Evolutionary conservation across 805 yeast species (phyloP), one percentile per base, ranked within the genome.

Genomic region (Barnettozyma sp.): DNA sequence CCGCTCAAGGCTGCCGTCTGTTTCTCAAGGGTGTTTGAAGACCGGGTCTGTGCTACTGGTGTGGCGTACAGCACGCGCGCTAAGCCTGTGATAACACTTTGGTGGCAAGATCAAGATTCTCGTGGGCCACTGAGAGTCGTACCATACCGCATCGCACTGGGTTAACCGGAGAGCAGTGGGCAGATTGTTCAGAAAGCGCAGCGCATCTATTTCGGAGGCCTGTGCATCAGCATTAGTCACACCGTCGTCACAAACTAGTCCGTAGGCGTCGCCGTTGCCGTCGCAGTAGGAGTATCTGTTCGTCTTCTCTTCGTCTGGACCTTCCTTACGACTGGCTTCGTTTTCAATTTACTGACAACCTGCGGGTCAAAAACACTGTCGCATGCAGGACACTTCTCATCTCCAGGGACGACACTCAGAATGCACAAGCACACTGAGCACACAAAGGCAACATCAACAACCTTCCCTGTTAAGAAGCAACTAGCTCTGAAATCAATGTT

Each of bases 401-500:
- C 66, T 1, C 66, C 70, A 1, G 97, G 96, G 2, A 82, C 69
- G 23, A 70, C 48, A 46, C 90, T 81, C 58, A 81, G 54, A 37
- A 66, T 83, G 53, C 97, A 88, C 14, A 90, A 62, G 55, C 99
- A 92, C 18, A 92, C 96, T 16, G 94, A 80, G 58, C 99, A 92
- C 5, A 92, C 97, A 49, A 74, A 88, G 0, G 97, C 99, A 27
- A 90, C 71, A 47, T 92, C 97, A 9, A 92, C 90, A 4, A 88
- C 80, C 48, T 78, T 74, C n/a, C 90, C 88, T 0, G 96, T 86
- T 22, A 86, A 62, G 51, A 86, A 90, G 58, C 98, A 92, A 13
- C 95, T 86, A 1, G 98, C 96, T 41, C 95, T 66, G 58, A 92
- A 92, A 59, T 92, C 95, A 18, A 92, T 92, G 42, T 83, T 77